phyloP scores from a whole-genome alignment of 2,329 filamentous ascomycete genomes.

The Ilyonectria robusta region DNA sequence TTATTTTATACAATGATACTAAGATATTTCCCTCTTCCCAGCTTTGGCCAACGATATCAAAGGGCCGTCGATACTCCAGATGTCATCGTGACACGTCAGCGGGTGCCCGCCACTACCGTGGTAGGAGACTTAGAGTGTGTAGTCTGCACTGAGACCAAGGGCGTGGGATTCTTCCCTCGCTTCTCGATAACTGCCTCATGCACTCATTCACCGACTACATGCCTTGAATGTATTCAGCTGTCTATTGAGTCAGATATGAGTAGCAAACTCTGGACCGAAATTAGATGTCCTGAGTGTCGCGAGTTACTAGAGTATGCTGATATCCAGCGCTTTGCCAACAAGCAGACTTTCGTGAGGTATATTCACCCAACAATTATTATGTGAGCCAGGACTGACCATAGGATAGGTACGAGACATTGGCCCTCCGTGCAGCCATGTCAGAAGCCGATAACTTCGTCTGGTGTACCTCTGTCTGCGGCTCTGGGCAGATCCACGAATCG shows the following conservation, averaged over 20 bases:
- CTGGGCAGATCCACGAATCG: conserved; percentile 65
- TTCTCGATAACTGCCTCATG: conserved; percentile 53
- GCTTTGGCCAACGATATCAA: conserved; percentile 55
- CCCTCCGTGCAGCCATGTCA: conserved; percentile 59
- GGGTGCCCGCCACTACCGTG: conserved; percentile 41
- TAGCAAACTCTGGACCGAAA: conserved; percentile 58
- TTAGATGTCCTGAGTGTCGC: conserved; percentile 68
- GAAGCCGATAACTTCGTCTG: conserved; percentile 63
- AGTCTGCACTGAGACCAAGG: conserved; percentile 55
- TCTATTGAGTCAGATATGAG: conserved; percentile 54
- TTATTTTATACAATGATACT: conserved; percentile 21
- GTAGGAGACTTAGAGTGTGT: conserved; percentile 50
- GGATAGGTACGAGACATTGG: conserved; percentile 59
- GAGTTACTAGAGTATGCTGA: conserved; percentile 59
- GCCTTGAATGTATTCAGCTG: conserved; percentile 52
- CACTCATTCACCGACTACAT: conserved; percentile 51
- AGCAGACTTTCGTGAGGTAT: conserved; percentile 60
- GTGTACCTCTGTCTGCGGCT: conserved; percentile 67
- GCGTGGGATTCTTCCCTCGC: conserved; percentile 49
- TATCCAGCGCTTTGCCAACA: conserved; percentile 61
- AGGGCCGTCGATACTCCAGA: conserved; percentile 43
- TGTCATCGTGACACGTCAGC: conserved; percentile 51
- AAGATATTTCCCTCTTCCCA: conserved; percentile 22
- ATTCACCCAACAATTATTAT: background rate
- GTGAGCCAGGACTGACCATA: conserved; percentile 15